Percentiles rank a stretch among this genome's conserved stretches.
Conservation (phyloP, 2,329 filamentous ascomycete genomes). For the Epichloe hybrida region DNA sequence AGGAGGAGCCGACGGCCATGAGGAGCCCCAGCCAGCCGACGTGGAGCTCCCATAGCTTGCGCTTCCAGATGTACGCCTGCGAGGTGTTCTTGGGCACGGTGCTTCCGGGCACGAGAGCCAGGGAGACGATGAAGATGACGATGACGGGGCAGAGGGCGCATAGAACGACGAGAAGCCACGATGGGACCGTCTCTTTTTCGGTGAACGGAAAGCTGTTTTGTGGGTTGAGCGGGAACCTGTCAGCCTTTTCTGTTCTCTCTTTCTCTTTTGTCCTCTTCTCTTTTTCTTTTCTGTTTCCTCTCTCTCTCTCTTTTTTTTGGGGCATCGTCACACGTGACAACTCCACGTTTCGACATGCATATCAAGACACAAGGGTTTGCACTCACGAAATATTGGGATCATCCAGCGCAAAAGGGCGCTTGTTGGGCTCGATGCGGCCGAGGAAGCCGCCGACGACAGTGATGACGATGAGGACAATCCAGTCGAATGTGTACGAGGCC, state of each 20-base stretch:
- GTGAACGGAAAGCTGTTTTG: conserved; percentile 51
- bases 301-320: accelerated
- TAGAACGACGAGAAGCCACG: conserved; percentile 50
- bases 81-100: conserved; percentile 51
- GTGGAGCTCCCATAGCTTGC: conserved; percentile 86
- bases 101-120: conserved; percentile 60
- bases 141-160: conserved; percentile 49
- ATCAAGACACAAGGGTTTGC: neutral
- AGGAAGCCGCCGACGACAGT: conserved; percentile 46
- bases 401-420: conserved; percentile 54
- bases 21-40: conserved; percentile 72
- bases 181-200: conserved; percentile 57
- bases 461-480: conserved; percentile 51
- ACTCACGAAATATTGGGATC: conserved; percentile 63
- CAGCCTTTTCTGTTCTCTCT: neutral
- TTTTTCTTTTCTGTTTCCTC: no score
- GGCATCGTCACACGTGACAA: no score
- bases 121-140: conserved; percentile 53
- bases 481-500: conserved; percentile 61
- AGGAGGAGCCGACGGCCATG: conserved; percentile 56
- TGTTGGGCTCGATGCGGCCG: conserved; percentile 46
- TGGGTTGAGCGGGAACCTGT: neutral
- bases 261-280: no score
- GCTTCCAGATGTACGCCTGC: conserved; percentile 53
- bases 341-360: no score